Conservation (phyloP, 257 asterid genomes). For the Penstemon newberryi region DNA sequence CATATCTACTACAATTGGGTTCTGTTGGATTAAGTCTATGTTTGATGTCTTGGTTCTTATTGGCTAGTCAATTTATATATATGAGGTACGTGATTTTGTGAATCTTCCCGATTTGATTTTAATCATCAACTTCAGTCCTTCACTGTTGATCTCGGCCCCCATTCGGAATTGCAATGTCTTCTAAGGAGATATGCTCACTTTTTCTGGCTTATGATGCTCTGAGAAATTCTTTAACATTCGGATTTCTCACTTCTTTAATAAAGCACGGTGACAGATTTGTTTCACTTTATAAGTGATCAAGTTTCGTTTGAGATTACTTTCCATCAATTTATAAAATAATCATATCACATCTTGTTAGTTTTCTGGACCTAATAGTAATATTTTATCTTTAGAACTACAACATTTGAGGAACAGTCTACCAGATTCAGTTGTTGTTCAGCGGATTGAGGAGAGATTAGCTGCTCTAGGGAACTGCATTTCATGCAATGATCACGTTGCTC, state of each 20-base stretch:
- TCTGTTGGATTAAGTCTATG: background rate
- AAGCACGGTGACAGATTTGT: background rate
- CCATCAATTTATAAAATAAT: background rate
- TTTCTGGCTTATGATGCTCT: background rate
- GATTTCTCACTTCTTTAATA: background rate
- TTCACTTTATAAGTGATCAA: background rate
- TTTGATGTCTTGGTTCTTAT: background rate
- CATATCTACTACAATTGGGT: background rate
- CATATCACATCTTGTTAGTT: background rate
- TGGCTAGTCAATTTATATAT: slow-evolving; percentile 1
- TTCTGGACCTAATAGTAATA: slow-evolving; percentile 22
- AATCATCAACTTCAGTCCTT: background rate
- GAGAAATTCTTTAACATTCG: background rate
- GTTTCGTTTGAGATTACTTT: background rate
- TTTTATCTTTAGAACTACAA: slow-evolving; percentile 58
- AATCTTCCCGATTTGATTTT: background rate
- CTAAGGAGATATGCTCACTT: background rate
- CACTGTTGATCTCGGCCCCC: background rate
- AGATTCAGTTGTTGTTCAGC: slow-evolving; percentile 87
- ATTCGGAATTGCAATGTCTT: background rate
- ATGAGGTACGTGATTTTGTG: background rate
- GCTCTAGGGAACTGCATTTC: slow-evolving; percentile 91
- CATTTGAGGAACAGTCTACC: slow-evolving; percentile 88
- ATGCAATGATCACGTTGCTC: slow-evolving; percentile 94
- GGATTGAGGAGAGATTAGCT: slow-evolving; percentile 86